Conservation (phyloP, 2,329 filamentous ascomycete species). For the Arthrocladium fulminans region DNA sequence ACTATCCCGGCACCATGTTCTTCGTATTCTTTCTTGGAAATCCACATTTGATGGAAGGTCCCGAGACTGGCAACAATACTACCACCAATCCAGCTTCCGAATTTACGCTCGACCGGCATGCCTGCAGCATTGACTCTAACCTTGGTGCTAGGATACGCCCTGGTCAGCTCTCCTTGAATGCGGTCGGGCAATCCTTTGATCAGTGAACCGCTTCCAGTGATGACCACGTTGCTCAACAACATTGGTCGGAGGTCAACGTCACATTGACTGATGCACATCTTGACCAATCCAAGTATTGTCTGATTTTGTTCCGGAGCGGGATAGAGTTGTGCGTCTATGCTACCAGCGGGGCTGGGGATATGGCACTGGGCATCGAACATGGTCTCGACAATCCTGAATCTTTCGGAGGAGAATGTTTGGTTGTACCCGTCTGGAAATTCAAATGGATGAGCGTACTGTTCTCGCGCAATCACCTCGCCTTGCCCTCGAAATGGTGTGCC, state of each 20-base stretch:
- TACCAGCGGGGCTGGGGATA: slow-evolving; percentile 42
- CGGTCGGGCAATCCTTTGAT: slow-evolving; percentile 89
- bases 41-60: slow-evolving; percentile 99
- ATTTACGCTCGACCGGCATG: slow-evolving; percentile 77
- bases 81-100: slow-evolving; percentile 91
- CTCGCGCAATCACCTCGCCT: slow-evolving; percentile 52
- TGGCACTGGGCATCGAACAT: slow-evolving; percentile 82
- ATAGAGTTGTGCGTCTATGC: slow-evolving; percentile 25
- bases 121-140: slow-evolving; percentile 84
- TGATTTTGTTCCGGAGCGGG: slow-evolving; percentile 58
- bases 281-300: slow-evolving; percentile 76
- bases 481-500: slow-evolving; percentile 19
- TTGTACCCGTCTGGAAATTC: slow-evolving; percentile 97
- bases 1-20: slow-evolving; percentile 86
- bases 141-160: slow-evolving; percentile 73
- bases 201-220: slow-evolving; percentile 79
- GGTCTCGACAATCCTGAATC: slow-evolving; percentile 77
- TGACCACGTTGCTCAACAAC: slow-evolving; percentile 79
- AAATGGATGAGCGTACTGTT: slow-evolving; percentile 68
- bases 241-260: slow-evolving; percentile 82
- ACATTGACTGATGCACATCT: slow-evolving; percentile 64
- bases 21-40: slow-evolving; percentile 92
- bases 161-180: slow-evolving; percentile 71
- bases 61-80: slow-evolving; percentile 92
- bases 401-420: slow-evolving; percentile 83